phyloP scores from a whole-genome alignment of 305 asterid genomes.

The Solanum hybrid region DNA sequence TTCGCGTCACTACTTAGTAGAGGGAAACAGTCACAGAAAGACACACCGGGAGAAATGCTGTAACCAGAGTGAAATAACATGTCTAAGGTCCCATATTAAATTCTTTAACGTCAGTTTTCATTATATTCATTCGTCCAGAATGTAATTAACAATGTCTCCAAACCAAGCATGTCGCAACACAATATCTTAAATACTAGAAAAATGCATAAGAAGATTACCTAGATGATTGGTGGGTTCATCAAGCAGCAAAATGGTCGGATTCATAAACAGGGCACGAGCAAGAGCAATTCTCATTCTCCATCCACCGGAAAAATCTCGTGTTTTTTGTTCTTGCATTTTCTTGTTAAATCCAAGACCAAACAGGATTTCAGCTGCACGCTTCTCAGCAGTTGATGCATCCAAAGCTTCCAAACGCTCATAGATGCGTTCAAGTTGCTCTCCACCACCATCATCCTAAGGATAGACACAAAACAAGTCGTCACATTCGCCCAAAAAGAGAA shows the following conservation, averaged over 20 bases:
- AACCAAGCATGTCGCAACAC: background rate
- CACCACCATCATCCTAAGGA: constrained; percentile 82
- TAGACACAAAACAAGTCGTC: background rate
- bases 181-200: background rate
- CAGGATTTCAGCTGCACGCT: constrained; percentile 93
- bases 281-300: constrained; percentile 99
- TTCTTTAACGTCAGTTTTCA: background rate
- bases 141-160: background rate
- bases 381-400: constrained; percentile 93
- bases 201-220: constrained; percentile 35
- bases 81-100: background rate
- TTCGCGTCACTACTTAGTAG: background rate
- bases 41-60: background rate
- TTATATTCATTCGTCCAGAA: background rate
- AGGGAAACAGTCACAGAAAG: background rate
- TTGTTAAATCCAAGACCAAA: constrained; percentile 85
- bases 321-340: constrained; percentile 84
- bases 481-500: background rate
- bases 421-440: constrained; percentile 74
- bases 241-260: constrained; percentile 78
- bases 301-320: constrained; percentile 94
- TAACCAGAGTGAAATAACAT: background rate
- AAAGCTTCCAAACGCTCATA: constrained; percentile 87
- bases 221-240: constrained; percentile 99
- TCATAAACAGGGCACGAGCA: constrained; percentile 93